These are phyloP conservation scores for Lentinula sp. DNA, from an alignment of 768 basidiomycete genomes.

Conservation along the genomic window DNA sequence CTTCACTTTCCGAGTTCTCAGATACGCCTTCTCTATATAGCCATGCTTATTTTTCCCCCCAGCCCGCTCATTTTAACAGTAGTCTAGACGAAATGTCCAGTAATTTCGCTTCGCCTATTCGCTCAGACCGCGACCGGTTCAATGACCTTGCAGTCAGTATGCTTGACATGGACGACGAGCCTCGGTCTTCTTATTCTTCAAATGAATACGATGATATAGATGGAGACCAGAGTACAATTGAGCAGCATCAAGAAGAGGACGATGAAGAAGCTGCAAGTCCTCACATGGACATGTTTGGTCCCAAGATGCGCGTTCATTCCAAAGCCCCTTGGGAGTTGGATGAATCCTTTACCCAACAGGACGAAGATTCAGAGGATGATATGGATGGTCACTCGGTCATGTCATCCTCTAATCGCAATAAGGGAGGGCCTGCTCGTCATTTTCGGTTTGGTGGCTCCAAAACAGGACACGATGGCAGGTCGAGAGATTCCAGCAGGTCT, in stretches of 20 bases:
- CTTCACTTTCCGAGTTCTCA: conserved; percentile 48
- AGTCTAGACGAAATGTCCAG: conserved; percentile 3
- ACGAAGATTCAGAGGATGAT: conserved; percentile 37
- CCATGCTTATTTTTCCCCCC: conserved; percentile 51
- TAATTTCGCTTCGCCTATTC: conserved; percentile 9
- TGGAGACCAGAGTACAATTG: conserved; percentile 22
- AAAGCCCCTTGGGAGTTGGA: conserved; percentile 79
- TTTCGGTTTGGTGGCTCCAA: conserved; percentile 41
- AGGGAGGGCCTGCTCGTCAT: conserved; percentile 9
- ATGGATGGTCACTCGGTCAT: conserved; percentile 20
- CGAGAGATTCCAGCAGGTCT: conserved; percentile 62
- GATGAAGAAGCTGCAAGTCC: conserved; percentile 39
- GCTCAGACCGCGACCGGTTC: conserved; percentile 31
- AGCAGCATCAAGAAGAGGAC: conserved; percentile 32
- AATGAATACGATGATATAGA: conserved; percentile 22
- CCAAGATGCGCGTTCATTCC: conserved; percentile 77
- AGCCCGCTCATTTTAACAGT: conserved; percentile 17
- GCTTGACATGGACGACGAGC: conserved; percentile 54
- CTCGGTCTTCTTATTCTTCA: conserved; percentile 26
- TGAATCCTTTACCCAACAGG: conserved; percentile 37
- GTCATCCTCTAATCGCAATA: conserved; percentile 15
- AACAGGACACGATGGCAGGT: conserved; percentile 28
- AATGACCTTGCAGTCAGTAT: conserved; percentile 45
- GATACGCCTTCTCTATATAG: conserved; percentile 68
- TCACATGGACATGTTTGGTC: conserved; percentile 72